Base-by-base conservation (phyloP, 192 early-diverging fungal species). In the Backusella circina region DNA sequence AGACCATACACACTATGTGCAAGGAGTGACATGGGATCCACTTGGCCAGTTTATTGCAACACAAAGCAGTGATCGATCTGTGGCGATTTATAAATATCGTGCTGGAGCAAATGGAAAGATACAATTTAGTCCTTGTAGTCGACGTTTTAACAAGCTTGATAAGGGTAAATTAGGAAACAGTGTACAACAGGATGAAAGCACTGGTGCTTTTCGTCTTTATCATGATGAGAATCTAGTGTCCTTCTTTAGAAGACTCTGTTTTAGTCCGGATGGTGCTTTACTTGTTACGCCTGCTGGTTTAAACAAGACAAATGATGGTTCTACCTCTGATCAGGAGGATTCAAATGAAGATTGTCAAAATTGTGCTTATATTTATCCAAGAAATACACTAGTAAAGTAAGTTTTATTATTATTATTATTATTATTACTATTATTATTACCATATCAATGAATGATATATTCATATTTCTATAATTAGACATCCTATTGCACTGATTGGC, bases 1-100 rank as follows among this genome's bases (percentile, higher is more conserved):
- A 2, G 90, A 97, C 71, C 97, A 99, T 80, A 85, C 85, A 44
- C 94, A 98, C 72, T 97, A 95, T 76, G 95, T 99, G n/a, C 97
- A 99, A 82, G 97, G 97, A 41, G 94, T 99, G 12, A 88, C 91
- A 23, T 99, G 97, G 97, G 97, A 99, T 80, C 96, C 97, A 7
- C 78, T 94, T 15, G 91, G 91, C 44, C 80, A 93, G 75, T 99
- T 87, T 80, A 80, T 99, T 16, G 95, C 93, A 6, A 93, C 96
- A 5, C 97, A 97, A 80, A 94, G 95, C 83, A 96, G 93, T 81
- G 97, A 99, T 76, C 83, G 96, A 84, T 95, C 57, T 9, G 39
- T 79, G 10, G 67, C 71, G 9, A 69, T 79, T 8, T 76, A 82
- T 21, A 72, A 57, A 31, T 77, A 65, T 50, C 23, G 57, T 21